These are phyloP conservation scores for Cytospora chrysosperma DNA, from an alignment of 2,329 filamentous ascomycete species.

Conservation along the genomic window DNA sequence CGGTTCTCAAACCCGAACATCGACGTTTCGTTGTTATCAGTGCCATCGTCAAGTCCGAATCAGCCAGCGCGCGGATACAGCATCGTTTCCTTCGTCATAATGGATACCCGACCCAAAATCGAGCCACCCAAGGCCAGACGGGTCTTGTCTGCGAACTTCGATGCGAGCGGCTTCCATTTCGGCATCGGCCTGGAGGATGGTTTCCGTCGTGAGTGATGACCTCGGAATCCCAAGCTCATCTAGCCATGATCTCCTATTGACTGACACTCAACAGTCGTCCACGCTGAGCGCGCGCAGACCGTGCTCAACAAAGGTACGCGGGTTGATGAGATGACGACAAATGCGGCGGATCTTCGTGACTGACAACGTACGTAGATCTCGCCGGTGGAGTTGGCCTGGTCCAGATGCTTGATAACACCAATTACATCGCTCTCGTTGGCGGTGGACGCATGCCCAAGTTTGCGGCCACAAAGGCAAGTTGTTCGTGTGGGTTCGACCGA, in stretches of 20 bases:
- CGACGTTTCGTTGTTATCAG: background rate
- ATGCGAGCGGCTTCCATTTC: constrained; percentile 81
- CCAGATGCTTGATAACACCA: constrained; percentile 83
- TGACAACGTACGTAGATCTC: constrained; percentile 55
- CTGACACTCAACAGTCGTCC: constrained; percentile 59
- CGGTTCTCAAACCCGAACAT: background rate
- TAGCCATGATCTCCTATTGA: background rate
- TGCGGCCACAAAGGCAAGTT: constrained; percentile 73
- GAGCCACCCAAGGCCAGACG: constrained; percentile 72
- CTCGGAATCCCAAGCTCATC: background rate
- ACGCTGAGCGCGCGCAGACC: constrained; percentile 68
- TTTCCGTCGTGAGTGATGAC: constrained; percentile 66
- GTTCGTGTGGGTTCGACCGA: background rate
- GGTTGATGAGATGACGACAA: constrained; percentile 1
- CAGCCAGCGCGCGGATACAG: background rate
- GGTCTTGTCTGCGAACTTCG: constrained; percentile 83
- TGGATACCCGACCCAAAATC: constrained; percentile 89
- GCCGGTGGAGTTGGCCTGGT: constrained; percentile 79
- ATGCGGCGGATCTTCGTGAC: constrained; percentile 32
- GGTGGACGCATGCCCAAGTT: constrained; percentile 85
- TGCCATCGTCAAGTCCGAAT: background rate
- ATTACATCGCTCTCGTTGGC: constrained; percentile 86
- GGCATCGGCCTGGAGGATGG: constrained; percentile 83
- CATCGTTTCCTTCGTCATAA: constrained; percentile 42
- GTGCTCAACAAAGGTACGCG: constrained; percentile 46